Conservation (phyloP, 306 rosid genomes). For the Quillaja saponaria region DNA sequence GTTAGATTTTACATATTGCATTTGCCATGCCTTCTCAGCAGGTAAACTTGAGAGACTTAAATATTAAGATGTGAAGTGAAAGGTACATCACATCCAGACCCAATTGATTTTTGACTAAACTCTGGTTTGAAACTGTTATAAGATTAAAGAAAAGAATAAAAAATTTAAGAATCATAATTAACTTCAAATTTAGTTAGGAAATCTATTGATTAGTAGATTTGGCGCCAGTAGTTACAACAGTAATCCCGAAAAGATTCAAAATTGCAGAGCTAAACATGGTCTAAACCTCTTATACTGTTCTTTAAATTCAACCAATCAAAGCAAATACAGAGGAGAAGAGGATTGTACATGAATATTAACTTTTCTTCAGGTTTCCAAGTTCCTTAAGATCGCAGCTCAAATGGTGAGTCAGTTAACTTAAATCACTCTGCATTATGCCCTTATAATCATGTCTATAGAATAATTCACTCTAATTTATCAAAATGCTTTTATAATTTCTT, state of each 20-base stretch:
- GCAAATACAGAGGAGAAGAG: too few relatives aligned
- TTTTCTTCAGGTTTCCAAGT: background rate
- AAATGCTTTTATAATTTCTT: too few relatives aligned
- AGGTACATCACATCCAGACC: too few relatives aligned
- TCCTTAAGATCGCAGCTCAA: background rate
- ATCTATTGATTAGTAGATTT: slow-evolving; percentile 3
- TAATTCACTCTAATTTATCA: too few relatives aligned
- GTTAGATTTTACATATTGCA: background rate
- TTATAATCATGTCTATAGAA: too few relatives aligned
- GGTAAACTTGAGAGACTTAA: too few relatives aligned
- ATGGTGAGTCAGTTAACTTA: too few relatives aligned
- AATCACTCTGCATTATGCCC: too few relatives aligned
- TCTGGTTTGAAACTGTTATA: slow-evolving; percentile 9
- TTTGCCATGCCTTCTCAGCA: background rate
- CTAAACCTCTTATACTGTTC: too few relatives aligned
- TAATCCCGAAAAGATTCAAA: background rate
- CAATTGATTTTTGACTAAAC: too few relatives aligned
- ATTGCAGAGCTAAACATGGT: background rate
- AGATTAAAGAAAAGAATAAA: background rate
- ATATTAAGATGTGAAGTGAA: too few relatives aligned
- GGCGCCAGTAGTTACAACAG: background rate
- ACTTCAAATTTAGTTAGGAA: background rate
- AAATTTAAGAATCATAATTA: background rate
- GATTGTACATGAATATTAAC: background rate
- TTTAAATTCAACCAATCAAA: too few relatives aligned